phyloP scores from a whole-genome alignment of 1,284 basidiomycete genomes.

The Veloporphyrellus conicus region DNA sequence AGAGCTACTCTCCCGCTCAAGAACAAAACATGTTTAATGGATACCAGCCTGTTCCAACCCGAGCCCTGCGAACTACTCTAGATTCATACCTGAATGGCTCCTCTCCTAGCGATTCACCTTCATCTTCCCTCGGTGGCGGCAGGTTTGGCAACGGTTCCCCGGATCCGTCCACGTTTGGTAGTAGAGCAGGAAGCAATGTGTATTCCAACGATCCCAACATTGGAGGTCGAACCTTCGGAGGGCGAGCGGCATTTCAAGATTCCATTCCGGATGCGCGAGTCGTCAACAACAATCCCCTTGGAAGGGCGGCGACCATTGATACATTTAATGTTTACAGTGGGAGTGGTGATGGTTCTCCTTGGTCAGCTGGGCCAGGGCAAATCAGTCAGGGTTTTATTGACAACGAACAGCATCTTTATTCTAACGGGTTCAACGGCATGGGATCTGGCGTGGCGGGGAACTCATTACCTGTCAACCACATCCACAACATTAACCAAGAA shows the following conservation, averaged over 20 bases:
- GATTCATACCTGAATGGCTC: constrained; percentile 54
- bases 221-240: constrained; percentile 31
- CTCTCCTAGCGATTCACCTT: constrained; percentile 62
- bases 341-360: constrained; percentile 35
- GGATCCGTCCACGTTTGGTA: constrained; percentile 56
- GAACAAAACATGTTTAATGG: constrained; percentile 43
- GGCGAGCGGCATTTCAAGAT: constrained; percentile 37
- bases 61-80: constrained; percentile 53
- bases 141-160: constrained; percentile 64
- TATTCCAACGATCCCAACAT: constrained; percentile 37
- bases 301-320: constrained; percentile 40
- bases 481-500: constrained; percentile 27
- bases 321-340: constrained; percentile 40
- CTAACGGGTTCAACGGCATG: constrained; percentile 25
- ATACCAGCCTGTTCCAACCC: constrained; percentile 62
- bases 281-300: constrained; percentile 35
- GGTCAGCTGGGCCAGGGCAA: constrained; percentile 33
- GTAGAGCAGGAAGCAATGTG: constrained; percentile 40
- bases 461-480: constrained; percentile 21
- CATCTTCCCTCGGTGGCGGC: constrained; percentile 62
- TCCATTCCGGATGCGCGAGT: constrained; percentile 33
- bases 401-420: constrained; percentile 24
- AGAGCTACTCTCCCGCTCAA: constrained; percentile 29
- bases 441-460: constrained; percentile 18
- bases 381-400: constrained; percentile 22